Evolutionary conservation across 768 basidiomycete species (phyloP).

Genomic region (Leccinum incarnatum): DNA sequence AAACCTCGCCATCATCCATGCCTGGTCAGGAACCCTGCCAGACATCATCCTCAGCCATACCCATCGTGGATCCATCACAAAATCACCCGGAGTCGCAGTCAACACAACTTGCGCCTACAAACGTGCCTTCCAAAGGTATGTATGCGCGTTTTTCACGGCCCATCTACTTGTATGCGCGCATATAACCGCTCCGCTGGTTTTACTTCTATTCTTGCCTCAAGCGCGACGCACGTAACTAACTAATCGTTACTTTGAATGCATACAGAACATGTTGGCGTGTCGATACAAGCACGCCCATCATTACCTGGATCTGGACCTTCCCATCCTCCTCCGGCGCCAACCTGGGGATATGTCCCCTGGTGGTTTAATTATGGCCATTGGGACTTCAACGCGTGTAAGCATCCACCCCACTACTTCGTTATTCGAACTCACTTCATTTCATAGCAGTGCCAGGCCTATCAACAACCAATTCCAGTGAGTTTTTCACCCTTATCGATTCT

Average conservation of each 20-base stretch:
- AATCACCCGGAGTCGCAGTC: background rate
- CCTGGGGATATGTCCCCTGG: background rate
- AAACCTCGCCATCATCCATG: background rate
- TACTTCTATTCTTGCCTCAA: background rate
- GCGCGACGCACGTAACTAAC: background rate
- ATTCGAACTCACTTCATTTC: background rate
- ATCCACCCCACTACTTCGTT: background rate
- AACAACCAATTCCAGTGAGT: conserved; percentile 8
- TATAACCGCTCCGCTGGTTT: background rate
- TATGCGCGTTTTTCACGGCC: background rate
- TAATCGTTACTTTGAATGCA: background rate
- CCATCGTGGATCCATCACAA: background rate
- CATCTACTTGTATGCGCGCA: background rate
- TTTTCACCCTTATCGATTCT: background rate
- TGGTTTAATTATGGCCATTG: conserved; percentile 9
- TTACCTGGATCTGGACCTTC: background rate
- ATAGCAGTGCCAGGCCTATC: conserved; percentile 1
- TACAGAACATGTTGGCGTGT: conserved; percentile 14
- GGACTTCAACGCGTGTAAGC: conserved; percentile 11
- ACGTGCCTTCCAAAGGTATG: conserved; percentile 7
- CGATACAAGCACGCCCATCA: conserved; percentile 10
- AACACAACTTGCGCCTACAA: background rate
- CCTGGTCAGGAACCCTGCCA: background rate
- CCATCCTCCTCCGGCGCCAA: background rate
- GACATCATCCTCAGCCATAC: background rate